Base-by-base conservation (phyloP, 164 flowering plant species). In the Kalanchoe fedtschenkoi region DNA sequence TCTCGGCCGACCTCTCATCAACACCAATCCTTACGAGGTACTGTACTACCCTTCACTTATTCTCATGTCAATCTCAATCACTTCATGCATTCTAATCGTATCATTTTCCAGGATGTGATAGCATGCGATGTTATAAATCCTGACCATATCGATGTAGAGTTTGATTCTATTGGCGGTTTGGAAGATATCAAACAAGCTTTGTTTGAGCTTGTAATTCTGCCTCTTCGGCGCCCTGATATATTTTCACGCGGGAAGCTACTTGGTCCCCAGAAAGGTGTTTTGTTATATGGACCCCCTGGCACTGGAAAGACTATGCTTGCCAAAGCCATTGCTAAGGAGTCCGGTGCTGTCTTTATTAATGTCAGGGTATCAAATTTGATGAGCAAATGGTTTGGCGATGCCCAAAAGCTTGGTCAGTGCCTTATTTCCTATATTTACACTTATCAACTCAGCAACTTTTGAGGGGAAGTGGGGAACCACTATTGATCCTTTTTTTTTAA, bases 311-410 rank as follows among this genome's bases (percentile, higher is more conserved):
- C 91, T 28, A 85, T 85, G 88, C 83, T 85, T 69, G 96, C 96
- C 34, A 89, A 89, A 74, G 96, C 96, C 61, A 87, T 89, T 65
- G 96, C 96, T 47, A 89, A 76, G 64, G 96, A 89, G 71, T 89
- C 93, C 24, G 96, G 91, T 57, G 96, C 93, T 57, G 91, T 89
- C 61, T 89, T 89, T 60, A 89, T 89, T 16, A 89, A 87, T 69
- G 96, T 89, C 66, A 83, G 83, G 75, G 72, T 87, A 65, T 79
- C 96, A 53, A 87, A 85, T 72, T 68, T 89, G 68, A 89, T 89
- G 96, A 86, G 96, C 81, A 89, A 89, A 77, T 89, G 96, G 96
- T 89, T 89, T 66, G 96, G 96, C 58, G 96, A 89, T 74, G 96
- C 96, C 22, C 96, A 89, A 72, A 89, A 89, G 39, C 89, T 89